phyloP scores from a whole-genome alignment of 1,284 basidiomycete genomes.

The Wallemia ichthyophaga region DNA sequence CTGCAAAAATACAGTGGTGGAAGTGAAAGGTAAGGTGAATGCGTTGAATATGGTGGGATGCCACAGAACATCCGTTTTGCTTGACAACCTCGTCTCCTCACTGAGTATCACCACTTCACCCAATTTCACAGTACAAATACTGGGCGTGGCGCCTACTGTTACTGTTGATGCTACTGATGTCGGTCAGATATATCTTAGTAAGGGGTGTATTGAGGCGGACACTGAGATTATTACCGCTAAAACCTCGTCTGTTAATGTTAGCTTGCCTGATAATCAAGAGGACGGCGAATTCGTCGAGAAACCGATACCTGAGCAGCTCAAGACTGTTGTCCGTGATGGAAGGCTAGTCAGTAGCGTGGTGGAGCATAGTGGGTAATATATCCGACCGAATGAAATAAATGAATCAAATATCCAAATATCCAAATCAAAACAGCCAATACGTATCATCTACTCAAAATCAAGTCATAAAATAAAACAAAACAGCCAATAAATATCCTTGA shows the following conservation, averaged over 20 bases:
- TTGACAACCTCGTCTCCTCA: constrained; percentile 72
- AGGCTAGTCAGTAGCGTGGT: constrained; percentile 62
- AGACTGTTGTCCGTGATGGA: constrained; percentile 48
- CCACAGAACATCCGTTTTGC: constrained; percentile 56
- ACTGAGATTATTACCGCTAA: constrained; percentile 83
- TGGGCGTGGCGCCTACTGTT: constrained; percentile 63
- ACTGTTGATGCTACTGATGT: constrained; percentile 83
- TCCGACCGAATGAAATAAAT: neutral
- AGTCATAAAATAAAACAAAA: neutral
- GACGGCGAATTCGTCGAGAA: constrained; percentile 75
- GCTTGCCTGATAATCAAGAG: constrained; percentile 42
- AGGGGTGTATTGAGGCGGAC: constrained; percentile 29
- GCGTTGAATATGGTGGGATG: constrained; percentile 74
- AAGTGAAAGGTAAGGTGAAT: constrained; percentile 82
- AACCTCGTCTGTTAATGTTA: constrained; percentile 79
- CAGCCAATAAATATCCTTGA: neutral
- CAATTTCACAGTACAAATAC: constrained; percentile 76
- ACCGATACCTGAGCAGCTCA: constrained; percentile 85
- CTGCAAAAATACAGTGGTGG: constrained; percentile 65
- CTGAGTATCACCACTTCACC: constrained; percentile 67
- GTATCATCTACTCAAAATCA: too few relatives aligned
- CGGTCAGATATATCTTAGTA: constrained; percentile 78
- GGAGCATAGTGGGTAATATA: constrained; percentile 43
- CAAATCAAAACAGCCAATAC: neutral
- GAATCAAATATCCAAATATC: too few relatives aligned